These are phyloP conservation scores for Fusarium sp. DNA, from an alignment of 2,329 filamentous ascomycete genomes.

Conservation along the genomic window DNA sequence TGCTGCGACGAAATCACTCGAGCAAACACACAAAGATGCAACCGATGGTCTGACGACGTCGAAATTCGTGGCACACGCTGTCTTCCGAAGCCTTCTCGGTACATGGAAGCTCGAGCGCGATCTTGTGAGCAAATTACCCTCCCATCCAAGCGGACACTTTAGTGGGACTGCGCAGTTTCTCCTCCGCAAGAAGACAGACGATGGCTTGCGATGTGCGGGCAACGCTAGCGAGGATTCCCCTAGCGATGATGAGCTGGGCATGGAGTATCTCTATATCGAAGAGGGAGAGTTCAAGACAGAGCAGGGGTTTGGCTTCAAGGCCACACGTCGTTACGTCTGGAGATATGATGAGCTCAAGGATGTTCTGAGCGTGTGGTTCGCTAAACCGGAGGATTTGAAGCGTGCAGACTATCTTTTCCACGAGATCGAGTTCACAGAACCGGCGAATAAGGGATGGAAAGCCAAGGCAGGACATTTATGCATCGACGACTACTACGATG, in stretches of 20 bases:
- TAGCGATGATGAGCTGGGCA: conserved; percentile 47
- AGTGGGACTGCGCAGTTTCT: conserved; percentile 72
- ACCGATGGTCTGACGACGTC: conserved; percentile 53
- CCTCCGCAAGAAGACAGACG: conserved; percentile 66
- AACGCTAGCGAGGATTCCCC: conserved; percentile 5
- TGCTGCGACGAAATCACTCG: conserved; percentile 55
- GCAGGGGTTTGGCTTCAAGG: conserved; percentile 65
- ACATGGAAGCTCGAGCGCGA: conserved; percentile 71
- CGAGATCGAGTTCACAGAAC: conserved; percentile 67
- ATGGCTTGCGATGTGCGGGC: conserved; percentile 54
- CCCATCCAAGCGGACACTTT: conserved; percentile 72
- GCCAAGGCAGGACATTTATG: conserved; percentile 76
- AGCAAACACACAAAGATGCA: conserved; percentile 55
- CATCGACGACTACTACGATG: conserved; percentile 75
- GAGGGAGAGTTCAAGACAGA: conserved; percentile 71
- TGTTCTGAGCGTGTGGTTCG: conserved; percentile 77
- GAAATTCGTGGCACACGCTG: conserved; percentile 69
- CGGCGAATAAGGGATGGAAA: conserved; percentile 60
- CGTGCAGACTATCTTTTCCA: conserved; percentile 80
- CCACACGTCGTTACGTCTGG: conserved; percentile 75
- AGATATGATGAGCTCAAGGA: conserved; percentile 71
- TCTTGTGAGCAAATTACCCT: conserved; percentile 62
- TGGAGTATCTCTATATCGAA: conserved; percentile 75
- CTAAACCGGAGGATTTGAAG: conserved; percentile 67
- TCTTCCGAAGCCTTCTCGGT: conserved; percentile 77